A percentile compares a stretch with the other conserved stretches of the same genome.
These are phyloP conservation scores for Pulveroboletus ravenelii DNA, from an alignment of 768 basidiomycete genomes.

Conservation along the genomic window DNA sequence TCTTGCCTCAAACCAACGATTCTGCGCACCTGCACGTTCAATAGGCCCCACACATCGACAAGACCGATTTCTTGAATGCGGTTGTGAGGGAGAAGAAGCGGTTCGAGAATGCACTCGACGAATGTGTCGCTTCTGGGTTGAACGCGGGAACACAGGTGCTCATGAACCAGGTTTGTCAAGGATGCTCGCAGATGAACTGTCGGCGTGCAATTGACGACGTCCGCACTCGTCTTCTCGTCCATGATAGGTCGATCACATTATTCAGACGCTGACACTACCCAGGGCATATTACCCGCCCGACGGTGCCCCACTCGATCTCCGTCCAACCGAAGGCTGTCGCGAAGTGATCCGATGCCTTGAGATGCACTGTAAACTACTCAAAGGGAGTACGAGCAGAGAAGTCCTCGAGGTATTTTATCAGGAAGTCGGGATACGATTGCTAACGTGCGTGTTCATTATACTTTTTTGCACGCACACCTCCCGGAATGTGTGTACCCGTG, in stretches of 20 bases:
- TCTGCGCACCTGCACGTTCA: background rate
- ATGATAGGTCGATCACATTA: conserved; percentile 85
- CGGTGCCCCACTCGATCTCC: conserved; percentile 71
- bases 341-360: conserved; percentile 88
- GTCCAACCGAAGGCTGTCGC: conserved; percentile 81
- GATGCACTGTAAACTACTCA: conserved; percentile 85
- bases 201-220: background rate
- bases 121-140: conserved; percentile 87
- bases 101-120: conserved; percentile 89
- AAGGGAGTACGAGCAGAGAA: conserved; percentile 92
- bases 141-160: conserved; percentile 94
- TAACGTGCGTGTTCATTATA: conserved; percentile 50
- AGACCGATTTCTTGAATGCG: conserved; percentile 87
- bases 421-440: conserved; percentile 88
- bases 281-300: conserved; percentile 90
- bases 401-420: conserved; percentile 97
- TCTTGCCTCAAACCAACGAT: background rate
- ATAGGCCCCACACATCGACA: conserved; percentile 83
- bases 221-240: background rate
- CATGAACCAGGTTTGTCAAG: conserved; percentile 77
- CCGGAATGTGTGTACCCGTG: background rate
- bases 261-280: conserved; percentile 73
- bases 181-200: background rate
- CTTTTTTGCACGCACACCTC: background rate
- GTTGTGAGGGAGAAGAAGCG: conserved; percentile 96